Evolutionary conservation across 192 early-diverging fungal species (phyloP), one percentile per base, ranked within the genome.

Genomic region (Coemansia sp.): DNA sequence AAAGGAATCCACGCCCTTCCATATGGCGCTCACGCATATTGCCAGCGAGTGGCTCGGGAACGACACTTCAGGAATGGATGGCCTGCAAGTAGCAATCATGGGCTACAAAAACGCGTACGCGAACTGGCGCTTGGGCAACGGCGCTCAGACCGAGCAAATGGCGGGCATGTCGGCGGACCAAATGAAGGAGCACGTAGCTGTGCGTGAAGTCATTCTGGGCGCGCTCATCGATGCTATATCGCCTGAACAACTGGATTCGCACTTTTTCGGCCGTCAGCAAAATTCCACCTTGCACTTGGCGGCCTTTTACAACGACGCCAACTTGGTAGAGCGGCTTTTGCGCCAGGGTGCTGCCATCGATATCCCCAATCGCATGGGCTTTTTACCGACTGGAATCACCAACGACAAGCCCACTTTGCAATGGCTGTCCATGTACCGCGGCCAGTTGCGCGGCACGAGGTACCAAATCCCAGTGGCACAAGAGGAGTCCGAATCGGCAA

Each of bases 31-130:
- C 45, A 74, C 77, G 6, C 74, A 69, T 7, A 76, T 79, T 41
- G 84, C 84, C 36, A 79, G 73, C 59, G 72, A 74, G 27, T 85
- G 69, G 70, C 74, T 85, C 3, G 84, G 84, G 2, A 82, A 79
- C 59, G 84, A 85, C 68, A 85, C 84, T 16, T 68, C 84, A 6
- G 77, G 77, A 27, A 85, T 85, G 84, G 84, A 85, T 33, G 84
- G 77, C n/a, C 69, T 85, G 41, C 84, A 85, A 62, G 74, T 85
- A 14, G 80, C 84, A 37, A 79, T 85, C 24, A 83, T 85, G 80
- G 79, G 75, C 3, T 83, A 79, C 68, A 84, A 84, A 50, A 84
- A 84, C 63, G 81, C 81, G 1, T 84, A 84, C 35, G 81, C 81
- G 9, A 72, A 79, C 70, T 84, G 81, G 81, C 69, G 81, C 29